These are phyloP conservation scores for Blastobotrys indianensis DNA, from an alignment of 1,139 yeast genomes.

Conservation along the genomic window DNA sequence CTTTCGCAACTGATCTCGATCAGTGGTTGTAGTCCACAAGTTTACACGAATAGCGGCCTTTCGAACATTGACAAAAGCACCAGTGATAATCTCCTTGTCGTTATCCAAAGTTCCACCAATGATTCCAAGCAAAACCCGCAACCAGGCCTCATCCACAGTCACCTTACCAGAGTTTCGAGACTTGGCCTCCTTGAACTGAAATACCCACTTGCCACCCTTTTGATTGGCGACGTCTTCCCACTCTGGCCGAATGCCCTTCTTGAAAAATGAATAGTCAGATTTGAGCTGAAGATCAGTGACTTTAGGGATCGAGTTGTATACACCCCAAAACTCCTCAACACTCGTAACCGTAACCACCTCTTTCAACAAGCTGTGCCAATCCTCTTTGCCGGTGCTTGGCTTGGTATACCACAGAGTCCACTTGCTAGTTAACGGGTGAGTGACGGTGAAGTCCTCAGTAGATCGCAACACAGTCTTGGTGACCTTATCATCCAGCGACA, in stretches of 20 bases:
- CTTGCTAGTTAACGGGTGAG: constrained; percentile 86
- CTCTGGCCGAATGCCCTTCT: constrained; percentile 93
- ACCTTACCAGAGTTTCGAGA: constrained; percentile 4
- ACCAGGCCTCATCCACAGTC: constrained; percentile 73
- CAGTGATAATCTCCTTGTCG: constrained; percentile 81
- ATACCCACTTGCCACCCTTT: constrained; percentile 94
- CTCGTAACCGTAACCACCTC: constrained; percentile 88
- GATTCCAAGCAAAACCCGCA: constrained; percentile 80
- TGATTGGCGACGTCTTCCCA: constrained; percentile 93
- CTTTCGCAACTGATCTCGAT: constrained; percentile 42
- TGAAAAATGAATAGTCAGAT: constrained; percentile 93
- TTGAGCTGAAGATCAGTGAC: constrained; percentile 87
- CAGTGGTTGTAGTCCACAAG: constrained; percentile 85
- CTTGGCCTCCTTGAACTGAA: constrained; percentile 56
- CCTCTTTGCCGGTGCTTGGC: constrained; percentile 52
- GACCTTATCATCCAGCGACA: constrained; percentile 17
- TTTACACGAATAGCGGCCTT: constrained; percentile 79
- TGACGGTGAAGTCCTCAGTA: constrained; percentile 65
- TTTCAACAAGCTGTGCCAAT: constrained; percentile 90
- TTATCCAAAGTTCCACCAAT: constrained; percentile 95
- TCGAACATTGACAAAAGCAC: constrained; percentile 88
- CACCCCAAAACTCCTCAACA: constrained; percentile 99
- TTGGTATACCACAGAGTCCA: constrained; percentile 99
- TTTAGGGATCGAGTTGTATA: constrained; percentile 87
- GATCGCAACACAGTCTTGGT: constrained; percentile 54